Percentiles rank a stretch among this genome's conserved stretches.
Evolutionary conservation across 768 basidiomycete genomes (phyloP).

Genomic region (Lactifluus piperatus): DNA sequence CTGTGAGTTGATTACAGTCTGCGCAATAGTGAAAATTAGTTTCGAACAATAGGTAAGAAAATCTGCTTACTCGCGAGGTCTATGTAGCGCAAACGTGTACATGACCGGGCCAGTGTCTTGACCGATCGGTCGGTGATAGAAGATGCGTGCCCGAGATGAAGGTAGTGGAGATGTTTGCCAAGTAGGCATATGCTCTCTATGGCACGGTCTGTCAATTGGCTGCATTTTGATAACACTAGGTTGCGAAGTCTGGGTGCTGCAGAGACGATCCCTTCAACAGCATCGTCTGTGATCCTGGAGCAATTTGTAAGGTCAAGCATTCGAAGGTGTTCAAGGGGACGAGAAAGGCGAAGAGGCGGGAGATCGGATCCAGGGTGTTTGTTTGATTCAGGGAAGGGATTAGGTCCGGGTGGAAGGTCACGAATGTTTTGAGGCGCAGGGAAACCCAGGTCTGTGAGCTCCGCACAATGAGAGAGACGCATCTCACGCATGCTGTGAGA

Average conservation of each 20-base stretch:
- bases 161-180: conserved; percentile 88
- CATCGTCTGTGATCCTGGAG: conserved; percentile 68
- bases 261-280: conserved; percentile 72
- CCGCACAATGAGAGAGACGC: conserved; percentile 68
- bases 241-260: conserved; percentile 80
- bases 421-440: conserved; percentile 52
- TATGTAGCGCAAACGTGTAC: conserved; percentile 87
- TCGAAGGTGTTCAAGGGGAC: conserved; percentile 74
- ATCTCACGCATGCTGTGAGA: conserved; percentile 85
- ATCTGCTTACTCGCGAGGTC: conserved; percentile 83
- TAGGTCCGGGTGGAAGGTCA: conserved; percentile 33
- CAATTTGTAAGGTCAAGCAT: conserved; percentile 91
- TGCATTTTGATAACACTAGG: conserved; percentile 81
- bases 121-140: conserved; percentile 89
- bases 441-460: conserved; percentile 80
- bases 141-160: conserved; percentile 88
- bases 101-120: conserved; percentile 70
- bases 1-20: conserved; percentile 85
- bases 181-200: conserved; percentile 79
- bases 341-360: conserved; percentile 57
- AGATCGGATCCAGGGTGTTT: conserved; percentile 32
- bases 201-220: conserved; percentile 65
- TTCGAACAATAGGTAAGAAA: not conserved
- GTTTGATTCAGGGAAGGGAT: conserved; percentile 32
- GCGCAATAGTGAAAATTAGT: conserved; percentile 17